These are phyloP conservation scores for Panicum virgatum DNA, from an alignment of 202 grass and related monocot species.

Conservation along the genomic window DNA sequence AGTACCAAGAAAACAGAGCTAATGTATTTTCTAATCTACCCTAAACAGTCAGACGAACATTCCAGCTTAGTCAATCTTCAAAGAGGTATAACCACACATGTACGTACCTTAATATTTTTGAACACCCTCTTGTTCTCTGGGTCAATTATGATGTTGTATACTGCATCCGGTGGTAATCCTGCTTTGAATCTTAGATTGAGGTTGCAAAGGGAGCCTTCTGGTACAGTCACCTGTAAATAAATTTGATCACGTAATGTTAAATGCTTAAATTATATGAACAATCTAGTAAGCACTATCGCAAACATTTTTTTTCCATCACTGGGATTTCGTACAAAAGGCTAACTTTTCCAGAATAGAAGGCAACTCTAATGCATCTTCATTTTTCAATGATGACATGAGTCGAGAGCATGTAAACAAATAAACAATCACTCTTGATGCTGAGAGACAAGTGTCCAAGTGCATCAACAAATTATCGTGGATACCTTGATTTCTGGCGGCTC, in stretches of 20 bases:
- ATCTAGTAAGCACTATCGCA: background rate
- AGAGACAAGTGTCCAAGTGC: background rate
- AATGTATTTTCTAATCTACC: background rate
- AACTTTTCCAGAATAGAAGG: background rate
- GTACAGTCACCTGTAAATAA: slow-evolving; percentile 68
- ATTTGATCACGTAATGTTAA: background rate
- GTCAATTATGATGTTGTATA: slow-evolving; percentile 88
- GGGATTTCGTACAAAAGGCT: background rate
- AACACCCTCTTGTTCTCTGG: slow-evolving; percentile 92
- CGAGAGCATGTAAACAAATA: background rate
- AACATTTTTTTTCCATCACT: background rate
- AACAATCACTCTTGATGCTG: background rate
- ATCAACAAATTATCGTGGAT: background rate
- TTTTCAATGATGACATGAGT: background rate
- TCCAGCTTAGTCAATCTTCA: background rate
- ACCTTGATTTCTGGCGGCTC: slow-evolving; percentile 79
- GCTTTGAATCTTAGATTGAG: slow-evolving; percentile 71
- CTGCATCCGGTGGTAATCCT: slow-evolving; percentile 86
- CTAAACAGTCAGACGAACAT: background rate
- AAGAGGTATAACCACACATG: background rate
- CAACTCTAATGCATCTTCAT: background rate
- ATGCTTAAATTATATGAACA: background rate
- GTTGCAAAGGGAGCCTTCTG: slow-evolving; percentile 90
- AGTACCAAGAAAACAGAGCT: background rate
- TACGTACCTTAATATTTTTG: slow-evolving; percentile 95